Conservation (phyloP, 2,329 filamentous ascomycete genomes). For the Trichoderma koningiopsis region DNA sequence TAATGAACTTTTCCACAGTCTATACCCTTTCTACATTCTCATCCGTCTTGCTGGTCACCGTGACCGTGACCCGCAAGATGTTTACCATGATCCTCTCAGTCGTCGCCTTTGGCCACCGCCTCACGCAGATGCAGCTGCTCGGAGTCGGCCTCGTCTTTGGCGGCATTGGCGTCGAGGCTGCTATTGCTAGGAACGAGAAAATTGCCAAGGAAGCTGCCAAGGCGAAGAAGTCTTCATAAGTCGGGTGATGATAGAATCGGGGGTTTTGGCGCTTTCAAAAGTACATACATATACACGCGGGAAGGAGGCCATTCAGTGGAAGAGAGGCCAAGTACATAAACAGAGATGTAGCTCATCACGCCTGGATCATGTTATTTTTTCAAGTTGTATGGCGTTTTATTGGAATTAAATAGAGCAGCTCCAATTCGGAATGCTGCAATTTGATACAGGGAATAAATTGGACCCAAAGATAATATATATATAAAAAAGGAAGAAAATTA, state of each 20-base stretch:
- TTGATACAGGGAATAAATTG: background rate
- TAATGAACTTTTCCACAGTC: constrained; percentile 50
- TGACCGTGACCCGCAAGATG: constrained; percentile 98
- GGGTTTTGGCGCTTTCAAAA: background rate
- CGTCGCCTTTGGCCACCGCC: constrained; percentile 86
- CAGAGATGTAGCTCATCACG: background rate
- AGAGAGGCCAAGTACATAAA: constrained; percentile 4
- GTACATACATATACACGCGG: constrained; percentile 1
- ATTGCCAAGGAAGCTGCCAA: constrained; percentile 72
- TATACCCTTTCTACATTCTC: constrained; percentile 93
- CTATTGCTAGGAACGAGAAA: constrained; percentile 82
- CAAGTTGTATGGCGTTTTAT: constrained; percentile 7
- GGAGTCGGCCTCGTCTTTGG: constrained; percentile 93
- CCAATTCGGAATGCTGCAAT: background rate
- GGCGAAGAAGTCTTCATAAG: constrained; percentile 41
- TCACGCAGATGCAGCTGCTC: constrained; percentile 89
- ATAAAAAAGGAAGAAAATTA: background rate
- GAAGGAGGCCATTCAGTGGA: background rate
- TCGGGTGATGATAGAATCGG: background rate
- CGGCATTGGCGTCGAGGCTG: constrained; percentile 87
- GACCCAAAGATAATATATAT: background rate
- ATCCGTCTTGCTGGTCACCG: constrained; percentile 87
- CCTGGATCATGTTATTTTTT: background rate
- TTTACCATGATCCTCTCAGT: constrained; percentile 98
- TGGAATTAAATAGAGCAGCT: background rate